Evolutionary conservation across 2,329 filamentous ascomycete genomes (phyloP).

Genomic region (Pseudogymnoascus sp.): DNA sequence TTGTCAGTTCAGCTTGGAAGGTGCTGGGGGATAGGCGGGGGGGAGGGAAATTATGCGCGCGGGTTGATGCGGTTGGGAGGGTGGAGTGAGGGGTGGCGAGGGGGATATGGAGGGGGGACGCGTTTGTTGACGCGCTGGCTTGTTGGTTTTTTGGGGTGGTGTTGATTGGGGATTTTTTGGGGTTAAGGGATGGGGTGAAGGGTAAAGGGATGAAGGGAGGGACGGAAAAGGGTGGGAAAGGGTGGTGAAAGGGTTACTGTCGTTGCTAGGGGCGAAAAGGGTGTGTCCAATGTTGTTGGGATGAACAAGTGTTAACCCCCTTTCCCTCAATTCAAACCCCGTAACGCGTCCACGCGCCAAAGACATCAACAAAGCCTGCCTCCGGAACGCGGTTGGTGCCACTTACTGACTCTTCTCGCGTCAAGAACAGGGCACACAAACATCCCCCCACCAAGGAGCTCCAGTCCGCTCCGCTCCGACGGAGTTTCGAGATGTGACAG

Average conservation of each 20-base stretch:
- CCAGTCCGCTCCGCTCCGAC: neutral
- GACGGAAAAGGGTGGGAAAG: slow-evolving; percentile 28
- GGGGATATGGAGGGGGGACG: neutral
- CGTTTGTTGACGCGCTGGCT: neutral
- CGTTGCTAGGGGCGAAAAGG: slow-evolving; percentile 4
- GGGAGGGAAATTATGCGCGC: neutral
- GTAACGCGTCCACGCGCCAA: neutral
- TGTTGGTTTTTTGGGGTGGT: neutral
- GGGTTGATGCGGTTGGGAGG: neutral
- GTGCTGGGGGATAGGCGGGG: neutral
- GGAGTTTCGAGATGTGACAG: neutral
- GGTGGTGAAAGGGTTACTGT: slow-evolving; percentile 33
- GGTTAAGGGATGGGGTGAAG: neutral
- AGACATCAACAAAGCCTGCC: neutral
- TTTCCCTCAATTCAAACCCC: neutral
- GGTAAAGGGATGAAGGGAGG: slow-evolving; percentile 28
- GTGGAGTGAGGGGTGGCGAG: neutral
- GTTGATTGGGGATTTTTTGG: neutral
- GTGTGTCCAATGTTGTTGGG: slow-evolving; percentile 5
- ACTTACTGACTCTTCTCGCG: neutral
- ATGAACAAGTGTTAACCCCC: slow-evolving; percentile 5
- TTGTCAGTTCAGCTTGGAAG: neutral
- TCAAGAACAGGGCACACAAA: neutral
- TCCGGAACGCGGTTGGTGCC: neutral
- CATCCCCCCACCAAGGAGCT: neutral